Conservation (phyloP, 495 filamentous ascomycete genomes). For the Massariosphaeria phaeospora region DNA sequence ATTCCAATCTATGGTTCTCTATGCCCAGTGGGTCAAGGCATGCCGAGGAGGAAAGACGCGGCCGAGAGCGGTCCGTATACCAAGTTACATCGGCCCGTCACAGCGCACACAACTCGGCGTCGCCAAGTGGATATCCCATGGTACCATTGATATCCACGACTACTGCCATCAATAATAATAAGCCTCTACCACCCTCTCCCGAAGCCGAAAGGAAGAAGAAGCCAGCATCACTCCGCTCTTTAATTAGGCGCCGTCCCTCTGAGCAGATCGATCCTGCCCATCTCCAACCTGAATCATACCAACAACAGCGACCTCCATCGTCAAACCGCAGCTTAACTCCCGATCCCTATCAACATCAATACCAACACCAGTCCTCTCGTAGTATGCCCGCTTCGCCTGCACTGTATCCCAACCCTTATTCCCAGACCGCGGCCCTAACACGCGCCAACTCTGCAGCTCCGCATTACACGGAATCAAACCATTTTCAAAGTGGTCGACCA, state of each 20-base stretch:
- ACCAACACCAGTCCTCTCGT: slow-evolving; percentile 20
- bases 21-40: slow-evolving; percentile 11
- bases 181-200: slow-evolving; percentile 25
- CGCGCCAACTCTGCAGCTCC: slow-evolving; percentile 16
- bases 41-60: slow-evolving; percentile 1
- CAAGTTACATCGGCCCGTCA: slow-evolving; percentile 25
- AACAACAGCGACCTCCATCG: slow-evolving; percentile 11
- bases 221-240: slow-evolving; percentile 18
- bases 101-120: slow-evolving; percentile 13
- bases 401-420: slow-evolving; percentile 1
- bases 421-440: neutral
- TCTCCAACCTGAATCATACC: slow-evolving; percentile 22
- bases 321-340: slow-evolving; percentile 13
- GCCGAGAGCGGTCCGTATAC: slow-evolving; percentile 22
- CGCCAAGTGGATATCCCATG: slow-evolving; percentile 18
- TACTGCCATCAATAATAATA: slow-evolving; percentile 20
- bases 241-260: slow-evolving; percentile 25
- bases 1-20: slow-evolving; percentile 22
- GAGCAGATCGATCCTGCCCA: slow-evolving; percentile 19
- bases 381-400: slow-evolving; percentile 30
- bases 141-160: slow-evolving; percentile 25
- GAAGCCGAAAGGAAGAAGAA: slow-evolving; percentile 21
- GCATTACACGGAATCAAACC: neutral
- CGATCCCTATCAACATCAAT: slow-evolving; percentile 15
- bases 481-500: slow-evolving; percentile 1